Evolutionary conservation across 352 stramenopile genomes (phyloP).

Genomic region (Globisporangium parvum): DNA sequence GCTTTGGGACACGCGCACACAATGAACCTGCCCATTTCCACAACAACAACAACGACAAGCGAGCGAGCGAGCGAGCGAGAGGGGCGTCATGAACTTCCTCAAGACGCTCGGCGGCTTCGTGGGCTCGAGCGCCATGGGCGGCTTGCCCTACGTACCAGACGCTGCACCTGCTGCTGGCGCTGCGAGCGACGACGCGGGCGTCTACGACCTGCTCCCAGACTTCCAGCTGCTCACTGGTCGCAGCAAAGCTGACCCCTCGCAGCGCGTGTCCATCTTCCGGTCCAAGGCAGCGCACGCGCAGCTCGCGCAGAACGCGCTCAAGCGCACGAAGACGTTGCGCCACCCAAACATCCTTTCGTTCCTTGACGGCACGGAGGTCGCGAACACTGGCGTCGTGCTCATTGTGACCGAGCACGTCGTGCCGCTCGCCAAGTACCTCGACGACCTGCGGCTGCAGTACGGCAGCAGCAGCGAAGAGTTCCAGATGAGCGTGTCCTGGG

Average conservation of each 20-base stretch:
- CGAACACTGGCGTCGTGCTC: slow-evolving; percentile 84
- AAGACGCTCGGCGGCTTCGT: slow-evolving; percentile 80
- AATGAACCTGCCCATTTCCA: no score
- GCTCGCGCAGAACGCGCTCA: slow-evolving; percentile 88
- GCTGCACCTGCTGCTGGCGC: slow-evolving; percentile 2
- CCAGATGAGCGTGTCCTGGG: slow-evolving; percentile 89
- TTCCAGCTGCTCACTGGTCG: slow-evolving; percentile 85
- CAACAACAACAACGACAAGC: no score
- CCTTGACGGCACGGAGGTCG: slow-evolving; percentile 70
- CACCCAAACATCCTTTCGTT: slow-evolving; percentile 93
- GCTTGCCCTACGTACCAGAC: slow-evolving; percentile 65
- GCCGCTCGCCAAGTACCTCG: slow-evolving; percentile 87
- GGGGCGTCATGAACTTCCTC: slow-evolving; percentile 78
- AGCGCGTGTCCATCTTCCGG: slow-evolving; percentile 91
- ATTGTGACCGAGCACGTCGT: slow-evolving; percentile 94
- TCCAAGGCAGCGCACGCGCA: slow-evolving; percentile 70
- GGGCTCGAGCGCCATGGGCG: slow-evolving; percentile 56
- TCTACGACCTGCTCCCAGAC: slow-evolving; percentile 61
- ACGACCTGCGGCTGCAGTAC: slow-evolving; percentile 58
- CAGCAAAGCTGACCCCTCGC: slow-evolving; percentile 72
- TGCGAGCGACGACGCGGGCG: slow-evolving; percentile 23
- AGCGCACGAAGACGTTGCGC: slow-evolving; percentile 90
- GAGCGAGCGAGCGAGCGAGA: no score
- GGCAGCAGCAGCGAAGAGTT: slow-evolving; percentile 57
- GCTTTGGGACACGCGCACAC: no score